Evolutionary conservation across 257 asterid species (phyloP).

Genomic region (Nyctanthes arbortristis): DNA sequence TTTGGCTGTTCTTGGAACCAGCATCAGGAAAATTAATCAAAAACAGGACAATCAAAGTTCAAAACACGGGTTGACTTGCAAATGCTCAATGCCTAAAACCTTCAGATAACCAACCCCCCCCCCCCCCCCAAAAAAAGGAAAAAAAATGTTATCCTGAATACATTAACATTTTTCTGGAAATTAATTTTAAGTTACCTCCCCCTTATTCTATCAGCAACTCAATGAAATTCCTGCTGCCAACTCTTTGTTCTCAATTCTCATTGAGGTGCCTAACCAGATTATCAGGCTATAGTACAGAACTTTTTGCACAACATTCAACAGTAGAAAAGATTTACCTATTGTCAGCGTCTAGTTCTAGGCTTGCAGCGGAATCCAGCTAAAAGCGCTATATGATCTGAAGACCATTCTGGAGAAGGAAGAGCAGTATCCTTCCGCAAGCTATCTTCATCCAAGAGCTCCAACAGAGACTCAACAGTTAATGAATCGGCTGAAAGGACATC

Average conservation of each 20-base stretch:
- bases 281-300: neutral
- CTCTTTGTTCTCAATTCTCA: neutral
- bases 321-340: slow-evolving; percentile 29
- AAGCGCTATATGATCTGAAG: slow-evolving; percentile 97
- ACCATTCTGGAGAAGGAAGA: slow-evolving; percentile 98
- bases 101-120: too few relatives aligned
- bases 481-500: slow-evolving; percentile 70
- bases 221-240: neutral
- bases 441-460: slow-evolving; percentile 97
- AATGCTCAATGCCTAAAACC: too few relatives aligned
- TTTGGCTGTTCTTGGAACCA: too few relatives aligned
- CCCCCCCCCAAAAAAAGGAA: too few relatives aligned
- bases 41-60: too few relatives aligned
- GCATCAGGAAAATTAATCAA: too few relatives aligned
- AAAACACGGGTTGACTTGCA: too few relatives aligned
- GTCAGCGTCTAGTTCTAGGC: slow-evolving; percentile 75
- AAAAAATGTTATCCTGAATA: too few relatives aligned
- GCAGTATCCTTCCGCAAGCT: slow-evolving; percentile 91
- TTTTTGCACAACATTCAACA: slow-evolving; percentile 2
- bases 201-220: neutral
- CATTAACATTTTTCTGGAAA: too few relatives aligned
- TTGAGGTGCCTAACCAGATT: neutral
- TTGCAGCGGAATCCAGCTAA: slow-evolving; percentile 93
- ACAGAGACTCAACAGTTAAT: slow-evolving; percentile 77
- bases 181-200: neutral